A percentile compares a stretch with the other conserved stretches of the same genome.
These are phyloP conservation scores for Clarkia xantiana DNA, from an alignment of 345 rosid species.

Conservation along the genomic window DNA sequence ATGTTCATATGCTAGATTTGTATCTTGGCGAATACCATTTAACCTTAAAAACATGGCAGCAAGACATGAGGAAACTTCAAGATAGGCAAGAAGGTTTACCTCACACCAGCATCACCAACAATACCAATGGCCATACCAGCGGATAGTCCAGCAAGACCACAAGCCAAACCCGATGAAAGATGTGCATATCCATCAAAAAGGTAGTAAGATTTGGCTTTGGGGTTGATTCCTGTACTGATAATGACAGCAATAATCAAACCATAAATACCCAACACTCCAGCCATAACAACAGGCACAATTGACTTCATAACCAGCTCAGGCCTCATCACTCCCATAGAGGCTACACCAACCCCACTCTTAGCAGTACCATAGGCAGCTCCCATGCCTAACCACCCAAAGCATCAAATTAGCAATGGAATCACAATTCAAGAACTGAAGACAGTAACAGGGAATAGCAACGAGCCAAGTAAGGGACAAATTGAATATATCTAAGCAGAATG, in stretches of 20 bases:
- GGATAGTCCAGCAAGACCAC: slow-evolving; percentile 2
- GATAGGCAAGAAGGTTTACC: neutral
- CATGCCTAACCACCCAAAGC: neutral
- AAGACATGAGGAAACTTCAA: too few relatives aligned
- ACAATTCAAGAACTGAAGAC: too few relatives aligned
- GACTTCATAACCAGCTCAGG: slow-evolving; percentile 2
- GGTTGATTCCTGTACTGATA: slow-evolving; percentile 1
- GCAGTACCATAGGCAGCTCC: slow-evolving; percentile 1
- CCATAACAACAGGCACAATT: slow-evolving; percentile 1
- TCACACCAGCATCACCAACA: neutral
- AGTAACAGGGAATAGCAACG: too few relatives aligned
- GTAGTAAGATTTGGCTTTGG: neutral
- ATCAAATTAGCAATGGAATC: too few relatives aligned
- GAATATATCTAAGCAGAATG: too few relatives aligned
- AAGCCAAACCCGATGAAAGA: neutral
- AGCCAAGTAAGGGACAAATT: too few relatives aligned
- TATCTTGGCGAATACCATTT: too few relatives aligned
- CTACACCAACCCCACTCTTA: neutral
- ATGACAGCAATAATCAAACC: slow-evolving; percentile 2
- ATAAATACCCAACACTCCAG: slow-evolving; percentile 3
- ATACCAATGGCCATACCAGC: slow-evolving; percentile 1
- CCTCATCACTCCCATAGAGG: slow-evolving; percentile 2
- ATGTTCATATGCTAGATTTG: too few relatives aligned
- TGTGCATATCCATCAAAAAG: slow-evolving; percentile 1
- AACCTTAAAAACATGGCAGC: too few relatives aligned